A percentile compares a stretch with the other conserved stretches of the same genome.
Evolutionary conservation across 176 grass and related monocot species (phyloP).

Genomic region (Echinochloa phyllopogon): DNA sequence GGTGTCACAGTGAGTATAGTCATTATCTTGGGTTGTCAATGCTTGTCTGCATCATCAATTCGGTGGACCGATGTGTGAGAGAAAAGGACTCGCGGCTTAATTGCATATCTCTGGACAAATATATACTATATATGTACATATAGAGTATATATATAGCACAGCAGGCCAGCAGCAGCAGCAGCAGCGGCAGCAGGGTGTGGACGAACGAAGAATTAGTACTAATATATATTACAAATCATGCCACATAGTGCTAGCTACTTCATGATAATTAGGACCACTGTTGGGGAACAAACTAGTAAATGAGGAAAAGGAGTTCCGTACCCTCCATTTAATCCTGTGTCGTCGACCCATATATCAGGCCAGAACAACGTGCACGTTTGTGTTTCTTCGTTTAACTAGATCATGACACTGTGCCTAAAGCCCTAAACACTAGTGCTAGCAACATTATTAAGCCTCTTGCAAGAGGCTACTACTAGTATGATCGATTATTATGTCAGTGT

Average conservation of each 20-base stretch:
- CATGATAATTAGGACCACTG: conserved; percentile 15
- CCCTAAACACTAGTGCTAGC: no score
- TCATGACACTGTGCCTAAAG: neutral
- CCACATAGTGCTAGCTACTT: neutral
- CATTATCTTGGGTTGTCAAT: neutral
- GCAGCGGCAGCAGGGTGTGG: neutral
- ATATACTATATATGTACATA: no score
- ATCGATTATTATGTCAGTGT: no score
- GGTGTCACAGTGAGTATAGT: neutral
- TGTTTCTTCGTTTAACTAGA: neutral
- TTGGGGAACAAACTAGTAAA: conserved; percentile 35
- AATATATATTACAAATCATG: neutral
- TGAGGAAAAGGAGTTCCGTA: conserved; percentile 36
- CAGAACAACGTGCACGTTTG: neutral
- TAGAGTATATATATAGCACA: neutral
- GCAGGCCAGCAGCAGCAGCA: neutral
- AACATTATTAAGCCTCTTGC: no score
- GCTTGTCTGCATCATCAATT: neutral
- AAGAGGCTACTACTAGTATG: no score
- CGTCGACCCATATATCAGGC: neutral
- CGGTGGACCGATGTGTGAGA: neutral
- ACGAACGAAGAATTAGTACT: no score
- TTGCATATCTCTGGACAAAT: neutral
- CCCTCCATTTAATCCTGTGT: conserved; percentile 11
- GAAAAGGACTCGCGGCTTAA: conserved; percentile 28